Evolutionary conservation across 2,329 filamentous ascomycete species (phyloP), one percentile per base, ranked within the genome.

Genomic region (Teratosphaeria pseudoeucalypti): DNA sequence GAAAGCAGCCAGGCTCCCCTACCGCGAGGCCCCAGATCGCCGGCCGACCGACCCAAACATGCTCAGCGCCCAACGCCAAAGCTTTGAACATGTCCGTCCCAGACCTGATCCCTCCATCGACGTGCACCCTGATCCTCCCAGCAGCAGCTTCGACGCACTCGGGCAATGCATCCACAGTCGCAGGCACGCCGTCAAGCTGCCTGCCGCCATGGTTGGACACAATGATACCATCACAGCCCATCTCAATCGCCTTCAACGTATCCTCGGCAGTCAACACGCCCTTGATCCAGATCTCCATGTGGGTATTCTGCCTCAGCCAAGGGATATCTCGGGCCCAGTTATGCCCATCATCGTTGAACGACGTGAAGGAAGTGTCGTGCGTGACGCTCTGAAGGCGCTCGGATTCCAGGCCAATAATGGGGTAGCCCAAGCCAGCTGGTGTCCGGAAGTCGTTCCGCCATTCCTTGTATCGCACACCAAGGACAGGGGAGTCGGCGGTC

Each of bases 1-100:
- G 16, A 14, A 43, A 43, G 9, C n/a, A 11, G 23, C 26, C 9
- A 12, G 32, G 32, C 10, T 6, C 6, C 68, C 70, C 68, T 62
- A 74, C 72, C 12, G 77, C 76, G 47, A 82, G 68, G 0, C 79
- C 79, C 80, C 79, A 82, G 9, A 81, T 71, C 11, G 76, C 72
- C 6, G 77, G 75, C 19, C 79, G 65, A 0, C 80, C 79, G 7
- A 80, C 69, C 77, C 72, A 82, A 60, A 72, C 77, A 67, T 73
- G 81, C 57, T 80, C 73, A 0, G 79, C 80, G 2, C 79, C 80
- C 2, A 82, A 67, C 2, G 78, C 77, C 2, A 82, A 68, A 1
- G 81, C 82, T 67, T 85, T 85, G 71, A 85, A 79, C 11, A 84
- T 75, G 67, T 85, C 82, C 0, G 77, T 79, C 0, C 81, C 82